Evolutionary conservation across 1,284 basidiomycete genomes (phyloP), one percentile per base, ranked within the genome.

Genomic region (Tranzscheliella williamsii): DNA sequence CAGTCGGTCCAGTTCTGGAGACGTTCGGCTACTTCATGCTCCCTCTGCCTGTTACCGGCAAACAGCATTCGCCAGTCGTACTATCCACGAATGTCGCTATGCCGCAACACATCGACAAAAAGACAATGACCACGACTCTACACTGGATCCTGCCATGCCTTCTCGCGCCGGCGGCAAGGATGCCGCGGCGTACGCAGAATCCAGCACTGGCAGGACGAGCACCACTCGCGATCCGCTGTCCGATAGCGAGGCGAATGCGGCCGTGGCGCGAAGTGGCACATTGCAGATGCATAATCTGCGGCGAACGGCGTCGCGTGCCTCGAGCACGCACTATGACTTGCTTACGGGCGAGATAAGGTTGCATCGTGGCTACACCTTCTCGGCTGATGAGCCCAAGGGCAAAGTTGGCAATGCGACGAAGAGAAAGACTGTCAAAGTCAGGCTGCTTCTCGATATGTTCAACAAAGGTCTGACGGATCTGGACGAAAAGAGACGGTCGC

Each of bases 1-100:
- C 81, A 78, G 11, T 91, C 94, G 0, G 86, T 90, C 1, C 86
- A 87, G 77, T 97, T 87, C 81, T 97, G 91, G n/a, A n/a, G 90
- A 83, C 95, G 63, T 84, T 84, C 32, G 81, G 90, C 49, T 82
- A 87, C 15, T 81, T 95, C 86, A 16, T 72, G 89, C 50, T 79
- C 86, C 57, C 80, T 97, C 22, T 82, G 86, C 3, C 81, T 96
- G 16, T 78, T 87, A 3, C 94, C 94, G 40, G 82, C 82, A 76
- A 88, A 88, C 73, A 86, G 86, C n/a, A 85, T 85, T 80, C 82
- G 83, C 67, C 85, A 88, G 65, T 84, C 85, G 36, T 90, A 88
- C 80, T 78, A 80, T 38, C 89, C 91, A 86, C 85, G 67, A 93
- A 97, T 79, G 81, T 97, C 71, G 91, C 95, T 68, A 85, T 88